Evolutionary conservation across 768 basidiomycete species (phyloP).

Genomic region (Boletales sp.): DNA sequence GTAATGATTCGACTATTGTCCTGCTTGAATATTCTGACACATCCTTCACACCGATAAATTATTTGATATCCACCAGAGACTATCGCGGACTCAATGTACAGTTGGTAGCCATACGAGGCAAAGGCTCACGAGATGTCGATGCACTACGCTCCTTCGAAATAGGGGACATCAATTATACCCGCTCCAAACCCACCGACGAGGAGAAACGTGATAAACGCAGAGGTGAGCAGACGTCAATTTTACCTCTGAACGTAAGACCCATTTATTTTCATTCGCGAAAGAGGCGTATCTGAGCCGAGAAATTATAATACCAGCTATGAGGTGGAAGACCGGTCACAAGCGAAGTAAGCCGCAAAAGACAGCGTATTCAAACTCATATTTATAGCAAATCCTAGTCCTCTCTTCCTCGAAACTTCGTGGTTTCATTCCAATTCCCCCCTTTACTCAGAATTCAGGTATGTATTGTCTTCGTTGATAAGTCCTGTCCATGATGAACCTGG

Average conservation of each 20-base stretch:
- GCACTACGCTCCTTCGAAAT: constrained; percentile 9
- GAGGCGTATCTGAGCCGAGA: constrained; percentile 1
- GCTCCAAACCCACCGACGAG: background rate
- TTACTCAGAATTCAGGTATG: constrained; percentile 12
- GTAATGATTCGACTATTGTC: constrained; percentile 10
- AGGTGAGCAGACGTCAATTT: constrained; percentile 4
- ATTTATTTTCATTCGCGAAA: background rate
- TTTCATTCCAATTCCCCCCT: constrained; percentile 1
- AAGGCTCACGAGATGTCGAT: constrained; percentile 19
- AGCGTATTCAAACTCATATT: background rate
- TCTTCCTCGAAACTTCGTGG: constrained; percentile 5
- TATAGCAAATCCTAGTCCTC: constrained; percentile 4
- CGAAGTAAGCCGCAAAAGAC: constrained; percentile 9
- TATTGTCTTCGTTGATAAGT: too few relatives aligned
- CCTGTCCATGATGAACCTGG: background rate
- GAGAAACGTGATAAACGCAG: constrained; percentile 1
- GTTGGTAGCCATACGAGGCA: constrained; percentile 51
- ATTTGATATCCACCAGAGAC: constrained; percentile 42
- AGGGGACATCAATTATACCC: background rate
- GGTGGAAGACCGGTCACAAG: background rate
- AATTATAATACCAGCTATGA: background rate
- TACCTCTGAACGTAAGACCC: background rate
- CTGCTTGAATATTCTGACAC: background rate
- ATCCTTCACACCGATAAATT: background rate
- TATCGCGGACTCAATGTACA: constrained; percentile 69